phyloP scores from a whole-genome alignment of 1,284 basidiomycete species.

The Melampsora medusae region DNA sequence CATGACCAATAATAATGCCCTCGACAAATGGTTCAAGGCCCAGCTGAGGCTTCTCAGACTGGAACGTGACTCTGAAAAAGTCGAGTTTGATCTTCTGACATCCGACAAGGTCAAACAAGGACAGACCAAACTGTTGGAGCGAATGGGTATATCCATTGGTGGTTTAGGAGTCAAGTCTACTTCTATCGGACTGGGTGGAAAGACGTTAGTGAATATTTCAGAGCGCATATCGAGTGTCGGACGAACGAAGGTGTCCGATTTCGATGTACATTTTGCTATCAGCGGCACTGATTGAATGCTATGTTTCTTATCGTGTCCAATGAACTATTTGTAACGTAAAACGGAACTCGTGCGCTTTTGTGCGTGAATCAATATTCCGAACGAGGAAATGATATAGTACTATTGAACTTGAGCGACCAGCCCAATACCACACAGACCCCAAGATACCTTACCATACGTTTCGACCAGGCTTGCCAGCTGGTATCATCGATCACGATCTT shows the following conservation, averaged over 20 bases:
- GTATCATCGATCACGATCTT: conserved; percentile 46
- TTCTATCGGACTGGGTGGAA: conserved; percentile 80
- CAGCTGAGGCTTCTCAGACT: conserved; percentile 68
- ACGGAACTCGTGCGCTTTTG: neutral
- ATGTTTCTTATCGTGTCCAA: neutral
- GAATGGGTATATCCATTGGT: conserved; percentile 76
- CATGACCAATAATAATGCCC: conserved; percentile 46
- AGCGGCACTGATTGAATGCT: neutral
- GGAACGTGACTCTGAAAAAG: conserved; percentile 79
- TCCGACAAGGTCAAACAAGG: conserved; percentile 68
- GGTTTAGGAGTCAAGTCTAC: conserved; percentile 70
- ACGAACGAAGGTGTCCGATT: neutral
- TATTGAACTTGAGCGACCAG: conserved; percentile 78
- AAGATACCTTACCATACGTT: conserved; percentile 80
- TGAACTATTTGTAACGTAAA: too few species aligned
- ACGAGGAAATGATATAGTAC: conserved; percentile 61
- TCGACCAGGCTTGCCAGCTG: conserved; percentile 59
- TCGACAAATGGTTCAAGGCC: conserved; percentile 67
- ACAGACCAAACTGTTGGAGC: conserved; percentile 72
- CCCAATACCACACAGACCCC: conserved; percentile 70
- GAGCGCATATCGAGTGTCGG: neutral
- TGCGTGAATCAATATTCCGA: conserved; percentile 20
- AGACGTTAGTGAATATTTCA: conserved; percentile 64
- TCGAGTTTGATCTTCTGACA: conserved; percentile 73
- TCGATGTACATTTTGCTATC: conserved; percentile 5